Conservation (phyloP, 352 stramenopile genomes). For the Pythium guiyangense region DNA sequence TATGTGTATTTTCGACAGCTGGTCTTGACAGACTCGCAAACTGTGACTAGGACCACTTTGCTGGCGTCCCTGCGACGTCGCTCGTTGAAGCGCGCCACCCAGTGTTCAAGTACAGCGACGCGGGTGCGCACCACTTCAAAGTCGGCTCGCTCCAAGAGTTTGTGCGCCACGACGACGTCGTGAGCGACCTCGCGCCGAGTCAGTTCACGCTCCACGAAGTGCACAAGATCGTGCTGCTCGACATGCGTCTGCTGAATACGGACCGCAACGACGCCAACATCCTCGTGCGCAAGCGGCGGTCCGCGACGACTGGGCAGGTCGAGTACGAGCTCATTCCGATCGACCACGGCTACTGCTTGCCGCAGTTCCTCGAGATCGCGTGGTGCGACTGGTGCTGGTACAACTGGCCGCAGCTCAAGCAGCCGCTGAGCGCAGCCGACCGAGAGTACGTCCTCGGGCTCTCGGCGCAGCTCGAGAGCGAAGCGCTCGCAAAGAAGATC, state of each 20-base stretch:
- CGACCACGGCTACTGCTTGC: constrained; percentile 98
- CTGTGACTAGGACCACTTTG: constrained; percentile 74
- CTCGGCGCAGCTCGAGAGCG: constrained; percentile 49
- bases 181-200: constrained; percentile 91
- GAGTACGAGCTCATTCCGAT: constrained; percentile 97
- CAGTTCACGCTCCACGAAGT: constrained; percentile 91
- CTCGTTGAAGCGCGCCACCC: constrained; percentile 72
- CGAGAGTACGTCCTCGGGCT: constrained; percentile 59
- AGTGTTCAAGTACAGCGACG: constrained; percentile 70
- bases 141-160: constrained; percentile 97
- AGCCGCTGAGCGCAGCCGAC: constrained; percentile 61
- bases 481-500: constrained; percentile 60
- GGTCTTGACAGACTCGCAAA: constrained; percentile 8
- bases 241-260: constrained; percentile 98
- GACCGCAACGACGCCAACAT: constrained; percentile 98
- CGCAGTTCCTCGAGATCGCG: constrained; percentile 93
- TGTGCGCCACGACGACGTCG: constrained; percentile 92
- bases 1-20: background rate
- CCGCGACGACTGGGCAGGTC: constrained; percentile 31
- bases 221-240: constrained; percentile 98
- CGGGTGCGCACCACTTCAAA: constrained; percentile 79
- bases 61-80: constrained; percentile 69
- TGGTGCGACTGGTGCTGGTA: constrained; percentile 99
- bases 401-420: constrained; percentile 92
- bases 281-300: constrained; percentile 86